These are phyloP conservation scores for Austroboletus niveus DNA, from an alignment of 1,284 basidiomycete genomes.

Conservation along the genomic window DNA sequence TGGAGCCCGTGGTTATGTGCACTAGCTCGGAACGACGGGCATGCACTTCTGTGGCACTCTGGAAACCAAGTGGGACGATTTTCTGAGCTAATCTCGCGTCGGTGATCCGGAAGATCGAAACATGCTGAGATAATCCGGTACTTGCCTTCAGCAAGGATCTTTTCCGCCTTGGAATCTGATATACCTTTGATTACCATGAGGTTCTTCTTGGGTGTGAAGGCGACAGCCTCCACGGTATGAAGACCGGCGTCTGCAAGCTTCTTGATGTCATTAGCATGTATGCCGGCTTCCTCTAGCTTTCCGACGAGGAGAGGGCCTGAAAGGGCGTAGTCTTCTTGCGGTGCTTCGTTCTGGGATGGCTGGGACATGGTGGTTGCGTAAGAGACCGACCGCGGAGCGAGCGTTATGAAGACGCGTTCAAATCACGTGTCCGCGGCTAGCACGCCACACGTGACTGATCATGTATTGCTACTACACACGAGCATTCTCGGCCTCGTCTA, in stretches of 20 bases:
- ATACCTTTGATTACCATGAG: constrained; percentile 95
- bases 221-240: constrained; percentile 94
- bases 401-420: constrained; percentile 22
- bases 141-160: constrained; percentile 89
- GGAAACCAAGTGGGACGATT: constrained; percentile 96
- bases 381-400: too few species aligned
- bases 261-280: constrained; percentile 90
- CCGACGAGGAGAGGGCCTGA: constrained; percentile 79
- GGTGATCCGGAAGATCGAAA: constrained; percentile 6
- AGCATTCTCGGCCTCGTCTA: constrained; percentile 3
- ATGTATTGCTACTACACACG: neutral
- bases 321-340: constrained; percentile 55
- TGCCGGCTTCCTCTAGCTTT: constrained; percentile 90
- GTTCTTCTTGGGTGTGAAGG: constrained; percentile 96
- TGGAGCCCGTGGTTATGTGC: constrained; percentile 95
- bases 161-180: constrained; percentile 97
- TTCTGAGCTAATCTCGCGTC: constrained; percentile 70
- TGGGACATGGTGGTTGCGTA: constrained; percentile 47
- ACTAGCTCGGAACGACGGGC: constrained; percentile 94
- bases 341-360: constrained; percentile 45
- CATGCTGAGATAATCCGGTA: constrained; percentile 4
- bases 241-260: constrained; percentile 93
- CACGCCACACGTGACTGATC: constrained; percentile 8
- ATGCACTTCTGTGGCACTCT: constrained; percentile 97
- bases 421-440: constrained; percentile 30